Evolutionary conservation across 371 early-diverging fungal species (phyloP).

Genomic region (Lichtheimia ornata): DNA sequence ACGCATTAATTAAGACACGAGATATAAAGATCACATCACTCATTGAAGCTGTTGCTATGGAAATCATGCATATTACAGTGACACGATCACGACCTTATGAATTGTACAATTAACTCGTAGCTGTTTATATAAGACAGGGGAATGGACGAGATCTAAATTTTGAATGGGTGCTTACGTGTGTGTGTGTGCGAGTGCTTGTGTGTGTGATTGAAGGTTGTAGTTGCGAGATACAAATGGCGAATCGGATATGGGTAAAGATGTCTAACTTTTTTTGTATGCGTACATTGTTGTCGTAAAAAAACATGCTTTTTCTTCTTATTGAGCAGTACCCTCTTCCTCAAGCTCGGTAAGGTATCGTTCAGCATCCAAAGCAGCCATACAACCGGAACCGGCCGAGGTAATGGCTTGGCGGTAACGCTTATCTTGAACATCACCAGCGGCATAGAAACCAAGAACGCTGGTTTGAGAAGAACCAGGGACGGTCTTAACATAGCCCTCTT

Average conservation of each 20-base stretch:
- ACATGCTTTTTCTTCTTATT: too few relatives aligned
- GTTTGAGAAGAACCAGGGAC: slow-evolving; percentile 84
- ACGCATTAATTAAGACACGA: too few relatives aligned
- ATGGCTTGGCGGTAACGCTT: slow-evolving; percentile 88
- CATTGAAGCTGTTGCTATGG: too few relatives aligned
- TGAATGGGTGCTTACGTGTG: too few relatives aligned
- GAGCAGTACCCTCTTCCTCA: slow-evolving; percentile 20
- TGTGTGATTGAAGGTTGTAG: neutral
- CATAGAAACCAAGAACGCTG: slow-evolving; percentile 91
- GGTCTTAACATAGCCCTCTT: slow-evolving; percentile 89
- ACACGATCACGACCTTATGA: neutral
- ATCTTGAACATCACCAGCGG: slow-evolving; percentile 99
- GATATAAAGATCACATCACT: too few relatives aligned
- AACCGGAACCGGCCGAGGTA: slow-evolving; percentile 79
- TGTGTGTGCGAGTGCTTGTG: neutral
- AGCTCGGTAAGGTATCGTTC: slow-evolving; percentile 79
- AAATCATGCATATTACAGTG: neutral
- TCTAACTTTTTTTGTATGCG: slow-evolving; percentile 1
- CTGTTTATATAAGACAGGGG: neutral
- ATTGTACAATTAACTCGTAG: slow-evolving; percentile 1
- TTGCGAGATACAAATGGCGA: neutral
- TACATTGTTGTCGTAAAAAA: neutral
- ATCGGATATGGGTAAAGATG: neutral
- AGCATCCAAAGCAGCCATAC: slow-evolving; percentile 95
- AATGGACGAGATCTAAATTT: neutral